phyloP scores from a whole-genome alignment of 225 moss, liverwort and hornwort genomes.

The Polytrichum formosum region DNA sequence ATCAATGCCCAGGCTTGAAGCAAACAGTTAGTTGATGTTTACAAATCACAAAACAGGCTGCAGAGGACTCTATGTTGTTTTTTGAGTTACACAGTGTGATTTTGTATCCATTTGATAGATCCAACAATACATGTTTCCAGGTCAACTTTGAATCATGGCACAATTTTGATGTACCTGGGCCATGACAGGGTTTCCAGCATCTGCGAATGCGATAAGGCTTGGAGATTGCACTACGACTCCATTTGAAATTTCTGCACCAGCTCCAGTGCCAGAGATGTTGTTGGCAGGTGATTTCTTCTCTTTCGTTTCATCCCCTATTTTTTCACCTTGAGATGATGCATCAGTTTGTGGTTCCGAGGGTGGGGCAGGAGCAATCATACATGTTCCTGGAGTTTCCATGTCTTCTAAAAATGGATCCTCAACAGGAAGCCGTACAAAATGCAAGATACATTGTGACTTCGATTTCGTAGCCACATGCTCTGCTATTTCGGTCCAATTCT shows the following conservation, averaged over 20 bases:
- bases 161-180: conserved; percentile 64
- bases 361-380: conserved; percentile 39
- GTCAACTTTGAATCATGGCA: not conserved
- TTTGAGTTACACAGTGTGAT: too few relatives aligned
- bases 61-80: too few relatives aligned
- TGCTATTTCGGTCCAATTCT: conserved; percentile 96
- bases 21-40: too few relatives aligned
- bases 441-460: conserved; percentile 90
- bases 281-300: conserved; percentile 14
- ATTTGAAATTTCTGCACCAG: conserved; percentile 45
- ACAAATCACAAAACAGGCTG: too few relatives aligned
- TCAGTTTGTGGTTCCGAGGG: conserved; percentile 23
- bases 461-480: conserved; percentile 99
- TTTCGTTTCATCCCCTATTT: conserved; percentile 25
- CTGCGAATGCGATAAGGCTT: conserved; percentile 74
- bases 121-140: too few relatives aligned
- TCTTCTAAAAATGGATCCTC: conserved; percentile 95
- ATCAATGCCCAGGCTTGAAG: too few relatives aligned
- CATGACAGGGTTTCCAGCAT: conserved; percentile 98
- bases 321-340: conserved; percentile 20
- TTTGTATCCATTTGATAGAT: too few relatives aligned
- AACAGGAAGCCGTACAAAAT: conserved; percentile 90
- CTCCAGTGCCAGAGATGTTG: conserved; percentile 28
- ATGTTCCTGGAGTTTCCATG: conserved; percentile 72
- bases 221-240: conserved; percentile 45